Percentiles rank a stretch among this genome's conserved stretches.
Evolutionary conservation across 495 filamentous ascomycete species (phyloP).

Genomic region (Parathielavia hyrcaniae): DNA sequence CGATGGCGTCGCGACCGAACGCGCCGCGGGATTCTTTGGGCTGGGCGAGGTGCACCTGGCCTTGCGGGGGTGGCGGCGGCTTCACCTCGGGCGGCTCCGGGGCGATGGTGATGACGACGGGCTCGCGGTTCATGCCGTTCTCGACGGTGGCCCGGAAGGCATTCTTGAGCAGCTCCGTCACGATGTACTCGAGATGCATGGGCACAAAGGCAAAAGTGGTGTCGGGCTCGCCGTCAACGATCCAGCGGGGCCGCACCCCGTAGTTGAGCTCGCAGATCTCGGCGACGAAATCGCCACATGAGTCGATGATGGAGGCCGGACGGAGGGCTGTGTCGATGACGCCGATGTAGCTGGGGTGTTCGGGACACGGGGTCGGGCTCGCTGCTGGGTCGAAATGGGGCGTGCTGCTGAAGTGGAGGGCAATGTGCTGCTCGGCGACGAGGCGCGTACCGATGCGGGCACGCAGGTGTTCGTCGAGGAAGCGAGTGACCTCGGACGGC

Average conservation of each 20-base stretch:
- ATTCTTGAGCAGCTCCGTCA: conserved; percentile 94
- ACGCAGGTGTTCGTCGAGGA: conserved; percentile 89
- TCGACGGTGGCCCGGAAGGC: conserved; percentile 91
- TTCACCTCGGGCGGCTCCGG: conserved; percentile 56
- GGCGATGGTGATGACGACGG: conserved; percentile 87
- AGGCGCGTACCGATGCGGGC: conserved; percentile 89
- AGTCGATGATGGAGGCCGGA: conserved; percentile 69
- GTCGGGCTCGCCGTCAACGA: conserved; percentile 75
- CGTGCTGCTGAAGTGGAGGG: conserved; percentile 76
- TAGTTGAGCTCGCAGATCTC: conserved; percentile 97
- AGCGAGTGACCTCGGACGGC: conserved; percentile 70
- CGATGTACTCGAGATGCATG: conserved; percentile 92
- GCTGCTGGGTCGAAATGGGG: conserved; percentile 53
- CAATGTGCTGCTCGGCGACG: conserved; percentile 95
- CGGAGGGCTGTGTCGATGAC: conserved; percentile 90
- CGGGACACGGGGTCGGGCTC: conserved; percentile 42
- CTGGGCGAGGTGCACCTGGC: conserved; percentile 70
- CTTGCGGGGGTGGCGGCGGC: conserved; percentile 27
- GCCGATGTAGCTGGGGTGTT: conserved; percentile 74
- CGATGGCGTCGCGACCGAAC: conserved; percentile 43
- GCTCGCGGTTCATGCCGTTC: conserved; percentile 65
- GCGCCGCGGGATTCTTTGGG: conserved; percentile 52
- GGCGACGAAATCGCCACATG: conserved; percentile 80
- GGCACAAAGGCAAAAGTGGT: conserved; percentile 86
- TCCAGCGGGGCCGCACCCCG: conserved; percentile 73